These are phyloP conservation scores for Glarea lozoyensis DNA, from an alignment of 495 filamentous ascomycete genomes.

Conservation along the genomic window DNA sequence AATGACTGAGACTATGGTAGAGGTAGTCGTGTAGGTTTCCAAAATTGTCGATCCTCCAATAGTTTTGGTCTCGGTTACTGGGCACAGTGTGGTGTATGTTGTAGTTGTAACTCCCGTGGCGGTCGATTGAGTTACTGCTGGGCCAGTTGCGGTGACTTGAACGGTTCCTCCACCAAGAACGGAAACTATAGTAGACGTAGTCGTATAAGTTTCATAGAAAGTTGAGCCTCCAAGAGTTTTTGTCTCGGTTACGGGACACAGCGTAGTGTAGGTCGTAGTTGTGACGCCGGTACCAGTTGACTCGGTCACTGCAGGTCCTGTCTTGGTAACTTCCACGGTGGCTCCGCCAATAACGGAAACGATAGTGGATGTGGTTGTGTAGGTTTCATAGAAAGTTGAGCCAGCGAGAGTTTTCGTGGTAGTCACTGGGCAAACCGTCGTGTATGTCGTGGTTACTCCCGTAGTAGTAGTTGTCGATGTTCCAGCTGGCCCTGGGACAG, in stretches of 20 bases:
- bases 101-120: too few species aligned
- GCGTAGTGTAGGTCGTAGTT: too few species aligned
- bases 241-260: too few species aligned
- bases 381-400: too few species aligned
- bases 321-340: slow-evolving; percentile 8
- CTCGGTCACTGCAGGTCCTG: too few species aligned
- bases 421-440: slow-evolving; percentile 8
- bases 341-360: slow-evolving; percentile 7
- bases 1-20: slow-evolving; percentile 5
- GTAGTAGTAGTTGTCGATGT: slow-evolving; percentile 12
- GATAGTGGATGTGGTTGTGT: slow-evolving; percentile 13
- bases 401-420: too few species aligned
- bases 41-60: too few species aligned
- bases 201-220: slow-evolving; percentile 14
- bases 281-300: too few species aligned
- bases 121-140: too few species aligned
- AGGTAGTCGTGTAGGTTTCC: slow-evolving; percentile 16
- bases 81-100: too few species aligned
- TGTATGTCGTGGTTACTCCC: not conserved
- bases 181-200: slow-evolving; percentile 11
- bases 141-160: slow-evolving; percentile 6
- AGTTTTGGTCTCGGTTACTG: too few species aligned
- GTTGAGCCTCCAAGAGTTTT: too few species aligned
- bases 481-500: slow-evolving; percentile 9
- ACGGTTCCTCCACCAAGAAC: slow-evolving; percentile 10